A percentile compares a stretch with the other conserved stretches of the same genome.
These are phyloP conservation scores for Lentithecium fluviatile DNA, from an alignment of 495 filamentous ascomycete species.

Conservation along the genomic window DNA sequence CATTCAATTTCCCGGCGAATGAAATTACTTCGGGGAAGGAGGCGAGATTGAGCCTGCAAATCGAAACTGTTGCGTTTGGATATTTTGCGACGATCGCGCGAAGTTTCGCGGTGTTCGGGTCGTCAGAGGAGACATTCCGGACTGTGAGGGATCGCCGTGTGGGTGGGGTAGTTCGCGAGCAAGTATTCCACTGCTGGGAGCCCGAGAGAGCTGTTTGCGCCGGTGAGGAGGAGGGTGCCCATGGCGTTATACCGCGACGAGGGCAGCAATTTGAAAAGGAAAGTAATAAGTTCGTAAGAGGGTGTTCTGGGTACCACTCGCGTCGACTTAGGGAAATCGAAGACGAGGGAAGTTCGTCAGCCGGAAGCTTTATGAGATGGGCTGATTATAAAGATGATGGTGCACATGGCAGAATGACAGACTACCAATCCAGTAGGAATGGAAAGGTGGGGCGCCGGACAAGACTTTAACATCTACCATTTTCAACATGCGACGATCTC, in stretches of 20 bases:
- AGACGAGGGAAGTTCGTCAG: no score
- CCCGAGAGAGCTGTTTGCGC: slow-evolving; percentile 51
- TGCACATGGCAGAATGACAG: no score
- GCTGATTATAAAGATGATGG: no score
- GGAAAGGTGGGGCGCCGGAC: no score
- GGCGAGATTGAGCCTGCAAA: background rate
- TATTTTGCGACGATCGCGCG: slow-evolving; percentile 41
- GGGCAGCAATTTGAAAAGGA: no score
- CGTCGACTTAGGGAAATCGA: no score
- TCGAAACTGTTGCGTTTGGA: slow-evolving; percentile 37
- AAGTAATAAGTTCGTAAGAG: no score
- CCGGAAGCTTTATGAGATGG: no score
- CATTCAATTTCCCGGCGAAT: background rate
- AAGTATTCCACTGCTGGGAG: slow-evolving; percentile 47
- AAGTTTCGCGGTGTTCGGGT: slow-evolving; percentile 48
- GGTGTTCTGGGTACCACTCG: no score
- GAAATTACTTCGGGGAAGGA: background rate
- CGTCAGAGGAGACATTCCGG: slow-evolving; percentile 44
- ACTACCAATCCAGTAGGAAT: no score
- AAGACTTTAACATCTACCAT: no score
- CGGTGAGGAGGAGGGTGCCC: slow-evolving; percentile 50
- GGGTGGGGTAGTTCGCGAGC: slow-evolving; percentile 41
- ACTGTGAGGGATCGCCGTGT: slow-evolving; percentile 48
- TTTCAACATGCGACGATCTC: no score
- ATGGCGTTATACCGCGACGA: background rate